Percentiles rank a stretch among this genome's conserved stretches.
Conservation (phyloP, 164 flowering plant genomes). For the Piper betle region DNA sequence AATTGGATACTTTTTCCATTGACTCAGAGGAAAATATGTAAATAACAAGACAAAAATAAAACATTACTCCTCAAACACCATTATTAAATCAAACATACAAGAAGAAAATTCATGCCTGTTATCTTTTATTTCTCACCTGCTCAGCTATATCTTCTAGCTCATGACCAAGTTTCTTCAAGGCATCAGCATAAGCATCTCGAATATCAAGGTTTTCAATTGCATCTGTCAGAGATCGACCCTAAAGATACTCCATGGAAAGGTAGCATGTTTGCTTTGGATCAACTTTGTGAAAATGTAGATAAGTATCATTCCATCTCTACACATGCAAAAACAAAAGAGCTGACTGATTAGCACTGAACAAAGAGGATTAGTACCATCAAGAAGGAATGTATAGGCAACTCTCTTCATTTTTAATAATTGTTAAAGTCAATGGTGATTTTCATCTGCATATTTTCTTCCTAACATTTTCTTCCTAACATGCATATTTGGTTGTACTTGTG, state of each 20-base stretch:
- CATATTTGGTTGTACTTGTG: no score
- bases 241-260: constrained; percentile 95
- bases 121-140: constrained; percentile 32
- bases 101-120: background rate
- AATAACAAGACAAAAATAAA: background rate
- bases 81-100: background rate
- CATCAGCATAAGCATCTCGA: constrained; percentile 72
- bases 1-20: no score
- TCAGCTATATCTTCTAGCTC: constrained; percentile 70
- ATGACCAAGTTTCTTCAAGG: constrained; percentile 74
- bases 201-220: constrained; percentile 75
- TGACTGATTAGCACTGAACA: background rate
- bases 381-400: no score
- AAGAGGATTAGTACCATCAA: background rate
- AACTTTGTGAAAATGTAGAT: constrained; percentile 59
- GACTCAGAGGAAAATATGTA: no score
- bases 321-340: background rate
- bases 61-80: background rate
- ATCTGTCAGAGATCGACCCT: constrained; percentile 87
- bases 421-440: no score
- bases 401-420: no score
- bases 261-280: constrained; percentile 95
- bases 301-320: constrained; percentile 98
- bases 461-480: no score
- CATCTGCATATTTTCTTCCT: no score